Evolutionary conservation across 352 stramenopile species (phyloP).

Genomic region (Phytophthora parvispora): DNA sequence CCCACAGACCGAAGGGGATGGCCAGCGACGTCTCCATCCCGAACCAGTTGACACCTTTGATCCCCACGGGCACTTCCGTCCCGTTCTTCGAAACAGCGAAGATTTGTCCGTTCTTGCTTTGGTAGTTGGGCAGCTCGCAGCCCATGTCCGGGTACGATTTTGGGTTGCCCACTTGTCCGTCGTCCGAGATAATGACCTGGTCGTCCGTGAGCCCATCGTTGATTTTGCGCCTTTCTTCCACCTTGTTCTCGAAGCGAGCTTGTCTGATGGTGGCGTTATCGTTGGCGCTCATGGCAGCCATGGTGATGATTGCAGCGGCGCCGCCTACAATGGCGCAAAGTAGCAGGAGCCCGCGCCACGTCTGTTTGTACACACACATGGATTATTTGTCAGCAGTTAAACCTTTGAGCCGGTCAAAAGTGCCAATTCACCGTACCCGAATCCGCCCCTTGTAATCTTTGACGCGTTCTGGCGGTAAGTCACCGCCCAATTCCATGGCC

Average conservation of each 20-base stretch:
- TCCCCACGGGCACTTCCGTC: constrained; percentile 54
- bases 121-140: constrained; percentile 64
- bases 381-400: not conserved
- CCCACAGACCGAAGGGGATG: constrained; percentile 77
- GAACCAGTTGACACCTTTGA: constrained; percentile 84
- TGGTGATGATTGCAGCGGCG: constrained; percentile 55
- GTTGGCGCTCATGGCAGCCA: constrained; percentile 35
- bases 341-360: constrained; percentile 63
- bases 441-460: constrained; percentile 79
- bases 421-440: constrained; percentile 25
- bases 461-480: constrained; percentile 34
- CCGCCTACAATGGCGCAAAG: constrained; percentile 48
- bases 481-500: constrained; percentile 48
- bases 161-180: constrained; percentile 61
- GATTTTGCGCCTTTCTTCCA: constrained; percentile 40
- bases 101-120: constrained; percentile 66
- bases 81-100: constrained; percentile 56
- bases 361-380: constrained; percentile 24
- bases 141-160: constrained; percentile 56
- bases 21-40: constrained; percentile 69
- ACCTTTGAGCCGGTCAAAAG: not conserved
- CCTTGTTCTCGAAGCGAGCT: constrained; percentile 37
- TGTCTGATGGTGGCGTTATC: constrained; percentile 19
- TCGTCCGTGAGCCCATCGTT: constrained; percentile 42
- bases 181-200: constrained; percentile 47